These are phyloP conservation scores for Bremia lactucae DNA, from an alignment of 352 stramenopile genomes.

Conservation along the genomic window DNA sequence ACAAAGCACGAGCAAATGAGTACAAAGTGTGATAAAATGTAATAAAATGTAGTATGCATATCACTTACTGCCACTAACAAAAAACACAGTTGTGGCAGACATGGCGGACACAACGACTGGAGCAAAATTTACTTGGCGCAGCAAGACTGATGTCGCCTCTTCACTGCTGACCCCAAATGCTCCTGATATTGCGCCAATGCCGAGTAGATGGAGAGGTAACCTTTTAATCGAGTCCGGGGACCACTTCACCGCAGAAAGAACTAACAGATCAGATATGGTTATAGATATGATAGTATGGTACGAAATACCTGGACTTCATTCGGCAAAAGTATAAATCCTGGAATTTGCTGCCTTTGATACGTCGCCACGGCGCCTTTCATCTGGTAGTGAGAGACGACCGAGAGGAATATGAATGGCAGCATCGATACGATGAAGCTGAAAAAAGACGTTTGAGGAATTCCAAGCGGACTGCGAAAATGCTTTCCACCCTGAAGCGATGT, in stretches of 20 bases:
- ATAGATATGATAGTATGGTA: background rate
- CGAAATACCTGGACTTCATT: constrained; percentile 31
- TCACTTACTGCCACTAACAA: constrained; percentile 29
- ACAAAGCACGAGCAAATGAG: constrained; percentile 3
- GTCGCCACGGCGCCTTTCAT: constrained; percentile 29
- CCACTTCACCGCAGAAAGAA: constrained; percentile 26
- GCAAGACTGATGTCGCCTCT: constrained; percentile 84
- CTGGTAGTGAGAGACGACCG: constrained; percentile 59
- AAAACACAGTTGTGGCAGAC: constrained; percentile 36
- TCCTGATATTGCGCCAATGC: constrained; percentile 84
- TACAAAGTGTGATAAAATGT: background rate
- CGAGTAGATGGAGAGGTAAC: constrained; percentile 73
- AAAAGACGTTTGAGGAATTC: constrained; percentile 78
- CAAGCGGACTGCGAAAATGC: constrained; percentile 75
- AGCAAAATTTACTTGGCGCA: constrained; percentile 83
- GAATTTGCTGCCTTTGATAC: constrained; percentile 27
- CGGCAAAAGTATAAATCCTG: constrained; percentile 28
- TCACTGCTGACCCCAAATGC: constrained; percentile 88
- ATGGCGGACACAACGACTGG: constrained; percentile 63
- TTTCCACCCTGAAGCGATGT: constrained; percentile 85
- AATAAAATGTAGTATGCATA: background rate
- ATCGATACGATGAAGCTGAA: constrained; percentile 67
- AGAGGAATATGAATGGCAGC: constrained; percentile 48
- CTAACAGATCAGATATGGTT: too few relatives aligned
- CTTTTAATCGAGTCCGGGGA: constrained; percentile 38